phyloP scores from a whole-genome alignment of 2,329 filamentous ascomycete species.

The Talaromyces sp. region DNA sequence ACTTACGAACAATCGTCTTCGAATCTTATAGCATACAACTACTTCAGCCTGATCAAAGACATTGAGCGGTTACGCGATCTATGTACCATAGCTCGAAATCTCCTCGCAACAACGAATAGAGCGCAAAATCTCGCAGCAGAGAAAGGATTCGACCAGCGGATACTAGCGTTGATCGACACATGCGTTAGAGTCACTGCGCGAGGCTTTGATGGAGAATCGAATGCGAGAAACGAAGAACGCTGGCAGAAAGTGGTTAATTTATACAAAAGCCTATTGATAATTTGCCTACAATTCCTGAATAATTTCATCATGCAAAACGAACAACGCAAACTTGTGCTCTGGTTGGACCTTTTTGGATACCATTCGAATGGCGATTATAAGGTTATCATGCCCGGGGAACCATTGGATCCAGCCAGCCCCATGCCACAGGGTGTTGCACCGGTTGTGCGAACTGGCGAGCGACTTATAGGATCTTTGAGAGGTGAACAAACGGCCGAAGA shows the following conservation, averaged over 20 bases:
- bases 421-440: conserved; percentile 40
- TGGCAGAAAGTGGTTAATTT: conserved; percentile 65
- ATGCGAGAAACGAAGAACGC: conserved; percentile 60
- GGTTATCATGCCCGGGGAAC: conserved; percentile 43
- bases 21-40: conserved; percentile 59
- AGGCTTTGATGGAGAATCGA: conserved; percentile 63
- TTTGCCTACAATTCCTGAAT: conserved; percentile 64
- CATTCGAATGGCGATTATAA: conserved; percentile 47
- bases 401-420: conserved; percentile 36
- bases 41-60: conserved; percentile 58
- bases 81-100: conserved; percentile 60
- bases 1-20: conserved; percentile 59
- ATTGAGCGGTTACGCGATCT: conserved; percentile 62
- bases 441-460: conserved; percentile 42
- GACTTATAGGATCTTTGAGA: conserved; percentile 42
- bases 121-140: conserved; percentile 63
- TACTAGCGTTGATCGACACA: conserved; percentile 60
- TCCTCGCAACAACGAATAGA: conserved; percentile 58
- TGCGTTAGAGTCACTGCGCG: conserved; percentile 63
- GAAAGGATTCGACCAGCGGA: conserved; percentile 58
- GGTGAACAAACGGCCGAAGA: conserved; percentile 45
- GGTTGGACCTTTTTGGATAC: conserved; percentile 63
- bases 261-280: conserved; percentile 64
- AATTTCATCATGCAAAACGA: conserved; percentile 66
- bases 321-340: conserved; percentile 61